A percentile compares a stretch with the other conserved stretches of the same genome.
Evolutionary conservation across 2,329 filamentous ascomycete genomes (phyloP).

Genomic region (Nemania sp.): DNA sequence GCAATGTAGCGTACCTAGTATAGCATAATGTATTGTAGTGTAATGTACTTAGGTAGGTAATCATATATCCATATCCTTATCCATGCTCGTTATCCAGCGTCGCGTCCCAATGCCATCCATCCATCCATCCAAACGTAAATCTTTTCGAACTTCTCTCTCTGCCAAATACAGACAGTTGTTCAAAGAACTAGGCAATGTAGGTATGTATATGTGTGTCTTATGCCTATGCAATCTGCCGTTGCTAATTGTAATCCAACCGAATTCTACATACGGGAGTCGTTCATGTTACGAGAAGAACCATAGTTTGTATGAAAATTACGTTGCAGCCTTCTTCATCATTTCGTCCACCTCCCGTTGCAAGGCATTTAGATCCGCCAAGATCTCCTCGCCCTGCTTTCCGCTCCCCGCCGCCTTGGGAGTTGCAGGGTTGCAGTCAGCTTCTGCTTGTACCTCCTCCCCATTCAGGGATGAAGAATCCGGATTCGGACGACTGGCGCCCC

Average conservation of each 20-base stretch:
- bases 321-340: conserved; percentile 47
- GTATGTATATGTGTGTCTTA: too few relatives aligned
- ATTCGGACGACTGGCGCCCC: conserved; percentile 52
- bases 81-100: too few relatives aligned
- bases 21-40: too few relatives aligned
- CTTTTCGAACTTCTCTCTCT: too few relatives aligned
- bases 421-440: conserved; percentile 26
- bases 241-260: too few relatives aligned
- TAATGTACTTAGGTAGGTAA: too few relatives aligned
- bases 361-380: conserved; percentile 71
- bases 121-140: too few relatives aligned
- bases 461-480: conserved; percentile 39
- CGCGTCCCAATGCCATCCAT: too few relatives aligned
- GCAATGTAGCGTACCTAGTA: too few relatives aligned
- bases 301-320: not conserved
- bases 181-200: too few relatives aligned
- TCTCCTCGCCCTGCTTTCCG: conserved; percentile 53
- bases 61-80: too few relatives aligned
- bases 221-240: not conserved
- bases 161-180: too few relatives aligned
- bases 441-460: conserved; percentile 31
- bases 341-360: conserved; percentile 78
- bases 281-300: not conserved
- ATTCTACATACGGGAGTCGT: not conserved
- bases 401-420: conserved; percentile 28